Evolutionary conservation across 179 eudicot genomes (phyloP).

Genomic region (Kewa caespitosa): DNA sequence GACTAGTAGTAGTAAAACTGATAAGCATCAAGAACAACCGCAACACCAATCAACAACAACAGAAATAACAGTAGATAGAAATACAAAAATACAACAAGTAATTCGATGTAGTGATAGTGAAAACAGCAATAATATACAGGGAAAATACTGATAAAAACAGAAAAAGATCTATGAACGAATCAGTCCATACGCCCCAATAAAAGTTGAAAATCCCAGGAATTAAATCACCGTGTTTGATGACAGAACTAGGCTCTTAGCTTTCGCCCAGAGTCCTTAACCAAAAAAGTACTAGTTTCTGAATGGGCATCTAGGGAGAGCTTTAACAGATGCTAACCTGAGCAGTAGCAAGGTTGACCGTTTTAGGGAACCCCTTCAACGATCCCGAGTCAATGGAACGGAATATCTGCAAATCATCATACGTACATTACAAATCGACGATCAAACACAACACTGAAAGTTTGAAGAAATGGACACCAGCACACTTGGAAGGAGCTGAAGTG

Average conservation of each 20-base stretch:
- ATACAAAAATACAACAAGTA: no score
- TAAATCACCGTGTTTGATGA: not conserved
- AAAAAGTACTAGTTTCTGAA: not conserved
- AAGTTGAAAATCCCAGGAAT: not conserved
- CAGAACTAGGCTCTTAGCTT: not conserved
- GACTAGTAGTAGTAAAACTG: no score
- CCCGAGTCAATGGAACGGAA: constrained; percentile 96
- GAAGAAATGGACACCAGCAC: not conserved
- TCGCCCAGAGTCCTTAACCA: not conserved
- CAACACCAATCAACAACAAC: no score
- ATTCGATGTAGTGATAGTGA: no score
- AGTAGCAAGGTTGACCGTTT: constrained; percentile 48
- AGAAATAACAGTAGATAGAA: no score
- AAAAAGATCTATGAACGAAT: no score
- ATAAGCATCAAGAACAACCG: no score
- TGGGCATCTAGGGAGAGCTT: constrained; percentile 2
- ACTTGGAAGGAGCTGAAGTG: no score
- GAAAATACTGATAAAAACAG: no score
- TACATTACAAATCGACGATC: not conserved
- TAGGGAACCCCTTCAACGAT: constrained; percentile 84
- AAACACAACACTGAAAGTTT: not conserved
- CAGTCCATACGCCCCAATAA: no score
- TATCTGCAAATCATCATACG: constrained; percentile 42
- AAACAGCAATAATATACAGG: no score
- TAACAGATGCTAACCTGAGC: constrained; percentile 47